Evolutionary conservation across 257 asterid species (phyloP).

Genomic region (Solanum piurae): DNA sequence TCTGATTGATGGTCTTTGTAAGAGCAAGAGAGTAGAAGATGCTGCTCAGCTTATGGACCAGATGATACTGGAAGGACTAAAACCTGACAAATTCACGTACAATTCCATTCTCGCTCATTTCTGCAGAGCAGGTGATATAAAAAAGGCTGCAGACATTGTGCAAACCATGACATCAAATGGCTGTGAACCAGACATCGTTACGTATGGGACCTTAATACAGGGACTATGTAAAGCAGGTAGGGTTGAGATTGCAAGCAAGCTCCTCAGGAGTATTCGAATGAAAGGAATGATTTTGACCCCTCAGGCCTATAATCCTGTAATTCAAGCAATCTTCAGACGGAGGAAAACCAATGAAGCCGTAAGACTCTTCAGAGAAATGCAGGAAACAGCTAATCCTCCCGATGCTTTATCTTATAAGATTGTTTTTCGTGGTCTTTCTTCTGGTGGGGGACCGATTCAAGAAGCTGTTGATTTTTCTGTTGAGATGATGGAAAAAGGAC

Average conservation of each 20-base stretch:
- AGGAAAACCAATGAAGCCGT: slow-evolving; percentile 53
- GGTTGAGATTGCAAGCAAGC: slow-evolving; percentile 52
- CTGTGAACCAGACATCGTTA: slow-evolving; percentile 76
- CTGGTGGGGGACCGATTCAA: slow-evolving; percentile 74
- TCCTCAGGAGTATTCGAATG: slow-evolving; percentile 70
- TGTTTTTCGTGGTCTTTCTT: slow-evolving; percentile 73
- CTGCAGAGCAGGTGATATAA: slow-evolving; percentile 69
- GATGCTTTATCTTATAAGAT: slow-evolving; percentile 67
- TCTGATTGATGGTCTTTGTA: slow-evolving; percentile 79
- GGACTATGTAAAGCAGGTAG: slow-evolving; percentile 85
- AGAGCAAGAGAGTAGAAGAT: slow-evolving; percentile 61
- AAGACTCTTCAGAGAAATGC: slow-evolving; percentile 87
- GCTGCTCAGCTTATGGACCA: slow-evolving; percentile 91
- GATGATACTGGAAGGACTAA: slow-evolving; percentile 77
- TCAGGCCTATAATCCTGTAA: slow-evolving; percentile 73
- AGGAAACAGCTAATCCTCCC: slow-evolving; percentile 66
- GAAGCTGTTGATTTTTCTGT: slow-evolving; percentile 81
- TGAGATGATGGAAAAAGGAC: slow-evolving; percentile 71
- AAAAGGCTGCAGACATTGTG: slow-evolving; percentile 80
- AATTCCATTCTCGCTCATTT: slow-evolving; percentile 72
- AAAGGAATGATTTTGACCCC: slow-evolving; percentile 75
- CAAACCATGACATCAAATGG: slow-evolving; percentile 71
- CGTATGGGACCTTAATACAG: slow-evolving; percentile 72
- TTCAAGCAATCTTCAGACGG: slow-evolving; percentile 59
- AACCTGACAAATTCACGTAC: slow-evolving; percentile 69